Evolutionary conservation across 768 basidiomycete species (phyloP), one percentile per base, ranked within the genome.

Genomic region (Tulasnella sp.): DNA sequence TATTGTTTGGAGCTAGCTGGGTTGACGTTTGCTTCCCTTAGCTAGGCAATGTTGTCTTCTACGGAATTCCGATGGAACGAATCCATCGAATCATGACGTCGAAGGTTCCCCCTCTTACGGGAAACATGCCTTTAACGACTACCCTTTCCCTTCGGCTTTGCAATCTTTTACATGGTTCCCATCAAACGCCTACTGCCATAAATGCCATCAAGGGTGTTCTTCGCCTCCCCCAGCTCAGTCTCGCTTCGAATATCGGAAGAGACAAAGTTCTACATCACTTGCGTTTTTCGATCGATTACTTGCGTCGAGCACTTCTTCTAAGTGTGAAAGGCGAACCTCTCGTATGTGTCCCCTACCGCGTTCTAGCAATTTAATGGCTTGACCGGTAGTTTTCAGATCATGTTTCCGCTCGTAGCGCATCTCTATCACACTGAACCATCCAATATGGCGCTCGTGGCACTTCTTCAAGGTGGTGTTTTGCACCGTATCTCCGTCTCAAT

Each of bases 31-130:
- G n/a, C 39, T 19, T 31, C 56, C 10, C 36, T 31, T 39, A 81
- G 80, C 86, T 91, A 0, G 92, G 92, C 9, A 91, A 91, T 76
- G 92, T 93, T 48, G 86, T 93, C 2, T 93, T 94, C 85, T 92
- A 91, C 82, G 92, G 92, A 34, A 83, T 93, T 9, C 84, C 91
- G 4, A 87, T 91, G 83, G 89, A 91, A 80, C 87, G 91, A 52
- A 89, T 92, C 3, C 89, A 92, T 81, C 89, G 91, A 38, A 85
- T 94, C 36, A 86, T 91, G 8, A 84, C 92, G 0, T 93, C 93
- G 21, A 89, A 87, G 81, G 86, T 91, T 34, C 93, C 91, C 6
- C 87, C 89, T 21, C 87, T 93, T 5, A 87, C 88, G 42, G 91
- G 90, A 24, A 89, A 87, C 79, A 93, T 92, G 84, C 92, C 92